phyloP scores from a whole-genome alignment of 148 eudicot species.

The Rhododendron ovatum region DNA sequence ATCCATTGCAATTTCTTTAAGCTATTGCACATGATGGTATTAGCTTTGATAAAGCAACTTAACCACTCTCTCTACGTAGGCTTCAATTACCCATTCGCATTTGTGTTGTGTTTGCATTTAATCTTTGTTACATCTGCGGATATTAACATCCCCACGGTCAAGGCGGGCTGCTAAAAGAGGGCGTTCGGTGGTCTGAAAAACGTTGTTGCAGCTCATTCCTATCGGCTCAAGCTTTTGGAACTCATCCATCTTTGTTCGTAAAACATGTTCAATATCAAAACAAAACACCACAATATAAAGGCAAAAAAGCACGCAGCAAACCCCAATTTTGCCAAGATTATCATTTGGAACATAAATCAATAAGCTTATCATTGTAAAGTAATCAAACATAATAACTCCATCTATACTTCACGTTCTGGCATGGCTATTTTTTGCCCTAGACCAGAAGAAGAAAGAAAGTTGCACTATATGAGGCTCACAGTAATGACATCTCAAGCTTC shows the following conservation, averaged over 20 bases:
- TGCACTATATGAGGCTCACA: constrained; percentile 1
- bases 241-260: neutral
- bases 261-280: neutral
- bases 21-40: neutral
- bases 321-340: neutral
- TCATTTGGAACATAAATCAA: neutral
- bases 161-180: neutral
- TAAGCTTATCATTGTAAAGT: neutral
- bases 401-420: constrained; percentile 11
- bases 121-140: neutral
- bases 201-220: neutral
- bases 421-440: neutral
- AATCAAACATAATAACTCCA: neutral
- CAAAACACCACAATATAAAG: neutral
- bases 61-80: neutral
- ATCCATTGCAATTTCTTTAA: neutral
- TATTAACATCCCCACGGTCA: neutral
- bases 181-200: neutral
- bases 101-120: neutral
- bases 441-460: neutral
- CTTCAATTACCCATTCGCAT: neutral
- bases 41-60: neutral
- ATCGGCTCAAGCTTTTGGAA: neutral
- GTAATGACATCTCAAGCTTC: neutral
- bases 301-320: neutral